Base-by-base conservation (phyloP, 441 rosid genomes). In the Populus hybrid region DNA sequence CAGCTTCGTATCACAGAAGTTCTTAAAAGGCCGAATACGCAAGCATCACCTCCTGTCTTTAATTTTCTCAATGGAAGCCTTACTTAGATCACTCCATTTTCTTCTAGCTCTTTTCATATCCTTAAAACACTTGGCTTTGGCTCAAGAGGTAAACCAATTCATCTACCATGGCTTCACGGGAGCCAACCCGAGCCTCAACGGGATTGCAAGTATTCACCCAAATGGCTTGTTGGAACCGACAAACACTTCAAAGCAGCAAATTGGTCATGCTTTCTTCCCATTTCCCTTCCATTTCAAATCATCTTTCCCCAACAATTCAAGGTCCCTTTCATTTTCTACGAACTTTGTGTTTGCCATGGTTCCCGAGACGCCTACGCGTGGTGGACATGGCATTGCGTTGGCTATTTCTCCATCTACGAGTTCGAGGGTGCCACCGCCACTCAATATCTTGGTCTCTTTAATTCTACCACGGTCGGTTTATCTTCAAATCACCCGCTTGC, bases 301-400 rank as follows among this genome's bases (percentile, higher is more conserved):
- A 73, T 14, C 20, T 45, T 83, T 88, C 70, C 68, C 87, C 24
- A 66, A 29, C 29, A 21, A 20, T 66, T 35, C 83, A n/a, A 8
- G 26, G 36, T 77, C 89, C 23, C 72, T 78, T 36, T 86, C 91
- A 0, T 91, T 91, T 79, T 89, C 95, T 31, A 88, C 93, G 0
- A 83, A 75, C 28, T 90, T 91, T 64, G 87, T 89, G 1, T 86
- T 90, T 78, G 88, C 91, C 40, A 71, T 88, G 4, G 85, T 87
- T 64, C 84, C 91, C 11, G 82, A 84, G n/a, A 50, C 61, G 0
- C 79, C 77, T 9, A 23, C 31, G 9, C 5, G 6, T 14, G 38
- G 84, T 11, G 95, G 95, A 7, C 90, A 88, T 16, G 96, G 93
- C 69, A 45, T 93, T 23, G 81, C 89, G 76, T 91, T 93, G 28